Evolutionary conservation across 805 yeast species (phyloP), one percentile per base, ranked within the genome.

Genomic region (Kodamaea neixiangensis): DNA sequence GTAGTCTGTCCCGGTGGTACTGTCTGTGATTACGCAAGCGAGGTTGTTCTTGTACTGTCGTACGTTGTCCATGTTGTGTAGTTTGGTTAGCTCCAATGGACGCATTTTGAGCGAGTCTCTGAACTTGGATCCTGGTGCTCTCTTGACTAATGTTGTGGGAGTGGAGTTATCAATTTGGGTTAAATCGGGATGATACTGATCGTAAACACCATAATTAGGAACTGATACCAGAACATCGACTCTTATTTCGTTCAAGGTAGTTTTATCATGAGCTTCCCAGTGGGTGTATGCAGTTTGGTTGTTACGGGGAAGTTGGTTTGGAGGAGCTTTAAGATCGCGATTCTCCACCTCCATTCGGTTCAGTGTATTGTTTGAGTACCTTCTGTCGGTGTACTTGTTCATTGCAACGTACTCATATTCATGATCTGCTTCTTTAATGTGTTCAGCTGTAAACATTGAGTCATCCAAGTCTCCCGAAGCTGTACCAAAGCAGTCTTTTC

Each of bases 21-120:
- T 19, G 33, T 56, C 58, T 13, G 57, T 44, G 4, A 74, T 53
- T 39, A 62, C 44, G 38, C 61, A 49, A 5, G 72, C 50, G 5
- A 75, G 50, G 56, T 77, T 78, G 47, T 76, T 76, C 53, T 77
- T 77, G 56, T 68, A 77, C 52, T 64, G 67, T 45, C 73, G 60
- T 1, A 72, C 66, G 13, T 54, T 53, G 10, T 61, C 65, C 11
- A 69, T 51, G 5, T 57, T 57, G 9, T 37, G 21, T 18, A 72
- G 50, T 22, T 52, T 57, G 7, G 51, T 51, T 3, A 60, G 50
- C 2, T 68, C 71, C 2, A 62, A 52, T 37, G 60, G 58, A 0
- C 53, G 50, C 10, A 78, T 55, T 14, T 40, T 47, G 29, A 65
- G 54, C 31, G 69, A 50, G 56, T 76, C 79, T 18, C 60, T 55